A percentile compares a stretch with the other conserved stretches of the same genome.
Evolutionary conservation across 23 red algal species (phyloP).

Genomic region (Gracilaria gracilis): DNA sequence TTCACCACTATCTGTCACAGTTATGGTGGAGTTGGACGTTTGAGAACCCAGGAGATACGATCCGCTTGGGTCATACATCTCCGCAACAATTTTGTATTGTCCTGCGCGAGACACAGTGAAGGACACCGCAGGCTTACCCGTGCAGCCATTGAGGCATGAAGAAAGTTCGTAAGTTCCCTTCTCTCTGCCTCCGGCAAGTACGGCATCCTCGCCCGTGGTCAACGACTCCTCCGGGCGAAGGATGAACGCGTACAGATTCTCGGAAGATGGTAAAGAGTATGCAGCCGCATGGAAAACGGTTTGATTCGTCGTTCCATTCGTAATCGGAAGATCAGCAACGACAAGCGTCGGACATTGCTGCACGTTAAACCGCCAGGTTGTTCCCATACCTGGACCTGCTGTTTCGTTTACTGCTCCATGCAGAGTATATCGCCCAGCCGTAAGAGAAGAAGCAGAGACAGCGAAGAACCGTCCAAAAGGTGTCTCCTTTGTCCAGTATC

Average conservation of each 20-base stretch:
- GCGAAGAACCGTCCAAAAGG: constrained; percentile 15
- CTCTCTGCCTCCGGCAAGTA: too few species aligned
- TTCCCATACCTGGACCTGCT: neutral
- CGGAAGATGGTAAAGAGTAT: constrained; percentile 27
- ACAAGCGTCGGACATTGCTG: constrained; percentile 12
- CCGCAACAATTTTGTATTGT: constrained; percentile 15
- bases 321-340: constrained; percentile 21
- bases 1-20: neutral
- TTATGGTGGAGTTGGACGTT: constrained; percentile 27
- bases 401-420: constrained; percentile 11
- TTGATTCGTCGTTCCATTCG: constrained; percentile 8
- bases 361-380: constrained; percentile 33
- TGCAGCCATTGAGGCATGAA: constrained; percentile 44
- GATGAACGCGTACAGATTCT: constrained; percentile 45
- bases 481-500: constrained; percentile 17
- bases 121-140: constrained; percentile 9
- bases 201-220: neutral
- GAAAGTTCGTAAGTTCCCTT: neutral
- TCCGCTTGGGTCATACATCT: constrained; percentile 62
- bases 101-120: constrained; percentile 39
- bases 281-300: constrained; percentile 45
- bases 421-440: neutral
- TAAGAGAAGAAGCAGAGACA: neutral
- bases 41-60: constrained; percentile 30
- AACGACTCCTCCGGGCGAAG: constrained; percentile 2